phyloP scores from a whole-genome alignment of 176 grass and related monocot species.

The Oryza punctata region DNA sequence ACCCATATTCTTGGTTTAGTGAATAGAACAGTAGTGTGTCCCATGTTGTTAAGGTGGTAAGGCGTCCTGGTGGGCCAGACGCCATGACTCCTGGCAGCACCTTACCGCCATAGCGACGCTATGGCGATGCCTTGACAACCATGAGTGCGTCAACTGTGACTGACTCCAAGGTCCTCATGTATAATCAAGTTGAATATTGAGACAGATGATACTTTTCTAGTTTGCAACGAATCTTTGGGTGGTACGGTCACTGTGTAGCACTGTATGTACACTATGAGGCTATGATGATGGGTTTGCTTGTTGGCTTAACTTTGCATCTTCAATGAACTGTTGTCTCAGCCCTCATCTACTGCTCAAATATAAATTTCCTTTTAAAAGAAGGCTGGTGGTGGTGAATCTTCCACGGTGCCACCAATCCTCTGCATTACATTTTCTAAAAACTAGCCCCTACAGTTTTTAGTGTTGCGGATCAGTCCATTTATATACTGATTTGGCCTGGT shows the following conservation, averaged over 20 bases:
- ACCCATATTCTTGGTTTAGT: constrained; percentile 17
- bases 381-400: not conserved
- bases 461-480: not conserved
- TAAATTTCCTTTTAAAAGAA: too few species aligned
- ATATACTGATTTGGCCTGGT: not conserved
- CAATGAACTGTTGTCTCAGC: not conserved
- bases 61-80: too few species aligned
- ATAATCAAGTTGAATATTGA: not conserved
- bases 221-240: not conserved
- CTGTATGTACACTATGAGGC: not conserved
- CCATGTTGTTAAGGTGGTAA: too few species aligned
- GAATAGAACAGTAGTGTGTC: constrained; percentile 7
- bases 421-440: not conserved
- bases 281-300: not conserved
- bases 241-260: not conserved
- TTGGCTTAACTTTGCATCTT: not conserved
- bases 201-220: constrained; percentile 8
- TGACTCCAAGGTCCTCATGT: not conserved
- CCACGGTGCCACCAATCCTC: not conserved
- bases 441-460: not conserved
- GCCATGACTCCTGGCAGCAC: too few species aligned
- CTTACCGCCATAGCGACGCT: too few species aligned
- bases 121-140: too few species aligned
- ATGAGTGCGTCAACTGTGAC: not conserved
- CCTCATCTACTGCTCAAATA: not conserved